These are phyloP conservation scores for Eutrema heterophyllum DNA, from an alignment of 345 rosid genomes.

Conservation along the genomic window DNA sequence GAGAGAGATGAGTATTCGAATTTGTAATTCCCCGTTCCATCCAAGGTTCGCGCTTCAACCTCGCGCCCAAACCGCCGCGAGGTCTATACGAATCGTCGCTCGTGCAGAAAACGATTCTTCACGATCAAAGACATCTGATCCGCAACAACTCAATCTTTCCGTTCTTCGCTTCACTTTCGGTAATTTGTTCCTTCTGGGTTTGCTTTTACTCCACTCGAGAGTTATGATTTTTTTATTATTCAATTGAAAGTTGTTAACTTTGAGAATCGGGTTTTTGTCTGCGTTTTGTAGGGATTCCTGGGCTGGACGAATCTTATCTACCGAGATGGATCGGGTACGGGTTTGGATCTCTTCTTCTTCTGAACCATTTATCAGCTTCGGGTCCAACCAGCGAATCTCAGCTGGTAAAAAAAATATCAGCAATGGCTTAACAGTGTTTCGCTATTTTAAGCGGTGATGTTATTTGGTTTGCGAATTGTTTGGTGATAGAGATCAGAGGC, in stretches of 20 bases:
- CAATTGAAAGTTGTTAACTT: no score
- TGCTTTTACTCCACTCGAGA: background rate
- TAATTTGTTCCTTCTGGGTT: slow-evolving; percentile 5
- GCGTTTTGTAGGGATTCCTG: slow-evolving; percentile 59
- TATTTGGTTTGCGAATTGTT: background rate
- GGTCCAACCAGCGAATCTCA: slow-evolving; percentile 25
- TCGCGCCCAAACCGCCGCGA: slow-evolving; percentile 28
- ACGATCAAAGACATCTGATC: slow-evolving; percentile 19
- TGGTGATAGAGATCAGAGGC: slow-evolving; percentile 60
- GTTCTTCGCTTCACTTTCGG: slow-evolving; percentile 93
- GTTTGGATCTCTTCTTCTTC: slow-evolving; percentile 82
- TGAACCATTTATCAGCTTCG: slow-evolving; percentile 35
- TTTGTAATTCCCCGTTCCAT: slow-evolving; percentile 2
- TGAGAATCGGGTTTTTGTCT: background rate
- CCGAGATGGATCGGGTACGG: slow-evolving; percentile 96
- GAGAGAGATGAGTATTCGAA: slow-evolving; percentile 27
- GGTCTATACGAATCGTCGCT: slow-evolving; percentile 29
- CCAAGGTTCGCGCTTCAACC: background rate
- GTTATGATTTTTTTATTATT: background rate
- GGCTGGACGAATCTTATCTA: slow-evolving; percentile 82
- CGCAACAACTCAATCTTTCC: slow-evolving; percentile 68
- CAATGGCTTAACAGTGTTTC: background rate
- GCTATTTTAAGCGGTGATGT: background rate
- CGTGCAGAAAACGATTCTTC: slow-evolving; percentile 36
- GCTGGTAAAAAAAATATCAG: slow-evolving; percentile 10